Evolutionary conservation across 495 filamentous ascomycete genomes (phyloP), one percentile per base, ranked within the genome.

Genomic region (Baudoinia panamericana): DNA sequence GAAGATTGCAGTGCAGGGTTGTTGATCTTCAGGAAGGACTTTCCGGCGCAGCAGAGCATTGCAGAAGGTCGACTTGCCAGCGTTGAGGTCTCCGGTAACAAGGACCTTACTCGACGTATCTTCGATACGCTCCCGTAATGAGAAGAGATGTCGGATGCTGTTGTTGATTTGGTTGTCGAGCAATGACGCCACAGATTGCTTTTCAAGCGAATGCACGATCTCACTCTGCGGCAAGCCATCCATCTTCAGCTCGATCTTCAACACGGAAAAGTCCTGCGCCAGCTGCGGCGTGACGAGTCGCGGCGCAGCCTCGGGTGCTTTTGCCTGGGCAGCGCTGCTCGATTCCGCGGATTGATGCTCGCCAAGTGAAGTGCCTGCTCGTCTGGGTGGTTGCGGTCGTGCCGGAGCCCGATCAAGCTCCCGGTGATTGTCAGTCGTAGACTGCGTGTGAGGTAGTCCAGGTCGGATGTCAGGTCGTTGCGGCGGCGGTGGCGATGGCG

Each of bases 1-100:
- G 63, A 97, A 97, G 40, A 96, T 93, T 59, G 82, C 90, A 4
- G 90, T 97, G 63, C 92, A 96, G n/a, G 90, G 90, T 53, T 94
- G 90, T 57, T 97, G 86, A 49, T 96, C 92, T 63, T 94, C 90
- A 4, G 90, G 90, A 12, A 97, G 65, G 12, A 97, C 71, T 61
- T 95, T 95, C 42, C 86, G 78, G 30, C 90, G 78, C 26, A 97
- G 63, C 17, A 97, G 63, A 8, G 90, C 92, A 62, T 97, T 97
- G 65, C 90, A 97, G 51, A 97, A 96, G 4, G 90, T 96, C 9
- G 90, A 97, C 56, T 97, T 97, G 53, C 90, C 90, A 11, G 90
- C 88, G 57, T 97, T 97, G 34, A 96, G 60, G 62, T 97, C 90
- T 53, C 90, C 90, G 10, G 90, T 97, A n/a, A 97, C 77, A 50